phyloP scores from a whole-genome alignment of 108 stramenopile genomes.

The Nitzschia sp. region DNA sequence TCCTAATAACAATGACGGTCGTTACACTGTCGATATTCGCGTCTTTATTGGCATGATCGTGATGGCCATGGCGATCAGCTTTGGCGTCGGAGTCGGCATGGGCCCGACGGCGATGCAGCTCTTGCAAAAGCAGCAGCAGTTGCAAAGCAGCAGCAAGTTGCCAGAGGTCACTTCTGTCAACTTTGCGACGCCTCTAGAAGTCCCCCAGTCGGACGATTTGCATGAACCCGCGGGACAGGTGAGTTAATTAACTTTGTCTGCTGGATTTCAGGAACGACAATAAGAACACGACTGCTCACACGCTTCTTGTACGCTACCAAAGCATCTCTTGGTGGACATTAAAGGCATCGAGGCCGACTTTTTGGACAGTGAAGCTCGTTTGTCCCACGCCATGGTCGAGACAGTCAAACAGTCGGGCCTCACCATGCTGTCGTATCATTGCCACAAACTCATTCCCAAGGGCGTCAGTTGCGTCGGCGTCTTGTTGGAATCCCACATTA shows the following conservation, averaged over 20 bases:
- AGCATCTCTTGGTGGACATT: slow-evolving; percentile 85
- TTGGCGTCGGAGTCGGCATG: slow-evolving; percentile 65
- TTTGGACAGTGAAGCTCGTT: slow-evolving; percentile 66
- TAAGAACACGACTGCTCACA: background rate
- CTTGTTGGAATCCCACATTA: slow-evolving; percentile 82
- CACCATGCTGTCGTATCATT: slow-evolving; percentile 85
- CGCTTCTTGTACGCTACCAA: background rate
- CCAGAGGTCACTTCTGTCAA: slow-evolving; percentile 27
- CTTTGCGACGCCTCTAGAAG: background rate
- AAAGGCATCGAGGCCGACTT: slow-evolving; percentile 74
- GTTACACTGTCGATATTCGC: slow-evolving; percentile 70
- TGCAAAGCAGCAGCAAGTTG: background rate
- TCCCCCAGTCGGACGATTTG: slow-evolving; percentile 12
- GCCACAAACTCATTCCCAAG: slow-evolving; percentile 78
- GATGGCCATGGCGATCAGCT: slow-evolving; percentile 71
- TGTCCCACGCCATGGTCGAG: slow-evolving; percentile 73
- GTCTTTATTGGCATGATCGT: slow-evolving; percentile 69
- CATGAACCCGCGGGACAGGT: slow-evolving; percentile 52
- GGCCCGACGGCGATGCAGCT: slow-evolving; percentile 51
- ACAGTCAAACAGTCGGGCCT: slow-evolving; percentile 61
- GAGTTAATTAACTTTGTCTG: background rate
- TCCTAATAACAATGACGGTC: slow-evolving; percentile 16
- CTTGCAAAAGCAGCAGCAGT: slow-evolving; percentile 26
- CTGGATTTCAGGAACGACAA: background rate
- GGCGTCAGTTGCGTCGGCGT: slow-evolving; percentile 86